These are phyloP conservation scores for Gossypium turneri DNA, from an alignment of 345 rosid species.

Conservation along the genomic window DNA sequence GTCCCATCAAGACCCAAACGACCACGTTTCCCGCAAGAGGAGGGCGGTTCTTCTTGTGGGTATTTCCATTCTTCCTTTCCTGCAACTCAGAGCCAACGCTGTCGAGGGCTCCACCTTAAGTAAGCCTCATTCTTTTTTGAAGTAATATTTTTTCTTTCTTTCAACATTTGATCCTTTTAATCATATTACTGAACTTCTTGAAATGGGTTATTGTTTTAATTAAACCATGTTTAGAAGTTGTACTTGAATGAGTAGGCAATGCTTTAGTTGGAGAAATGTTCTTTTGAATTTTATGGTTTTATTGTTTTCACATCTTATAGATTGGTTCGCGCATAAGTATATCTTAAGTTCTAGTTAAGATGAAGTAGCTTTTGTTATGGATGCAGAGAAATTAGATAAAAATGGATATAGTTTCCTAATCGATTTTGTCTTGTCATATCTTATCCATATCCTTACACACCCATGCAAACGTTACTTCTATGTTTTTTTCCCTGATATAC, in stretches of 20 bases:
- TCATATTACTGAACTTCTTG: neutral
- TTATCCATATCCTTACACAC: neutral
- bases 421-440: neutral
- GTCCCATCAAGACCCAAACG: neutral
- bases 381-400: neutral
- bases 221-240: neutral
- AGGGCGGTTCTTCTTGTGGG: slow-evolving; percentile 16
- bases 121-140: neutral
- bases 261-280: neutral
- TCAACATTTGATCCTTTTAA: neutral
- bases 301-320: neutral
- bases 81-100: slow-evolving; percentile 12
- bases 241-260: neutral
- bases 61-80: slow-evolving; percentile 10
- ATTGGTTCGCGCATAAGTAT: neutral
- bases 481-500: neutral
- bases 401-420: neutral
- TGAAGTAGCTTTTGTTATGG: neutral
- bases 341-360: neutral
- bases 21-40: neutral
- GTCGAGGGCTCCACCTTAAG: slow-evolving; percentile 14
- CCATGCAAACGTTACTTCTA: neutral
- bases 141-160: neutral
- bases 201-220: neutral
- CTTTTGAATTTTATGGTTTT: neutral